These are phyloP conservation scores for Hirsutella rhossiliensis DNA, from an alignment of 2,329 filamentous ascomycete species.

Conservation along the genomic window DNA sequence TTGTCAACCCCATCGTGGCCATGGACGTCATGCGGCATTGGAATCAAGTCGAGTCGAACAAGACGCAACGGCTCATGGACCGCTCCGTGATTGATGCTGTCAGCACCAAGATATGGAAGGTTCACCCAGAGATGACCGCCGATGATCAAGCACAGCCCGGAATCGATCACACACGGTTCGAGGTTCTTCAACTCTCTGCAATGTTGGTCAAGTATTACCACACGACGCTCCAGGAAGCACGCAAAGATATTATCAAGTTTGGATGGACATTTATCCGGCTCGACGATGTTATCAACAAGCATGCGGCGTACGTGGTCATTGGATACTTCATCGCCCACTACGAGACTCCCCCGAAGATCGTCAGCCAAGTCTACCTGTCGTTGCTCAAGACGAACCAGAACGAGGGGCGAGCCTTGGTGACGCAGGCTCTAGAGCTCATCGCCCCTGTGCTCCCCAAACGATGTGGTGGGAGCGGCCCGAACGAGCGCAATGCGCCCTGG, in stretches of 20 bases:
- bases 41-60: constrained; percentile 41
- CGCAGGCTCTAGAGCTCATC: constrained; percentile 86
- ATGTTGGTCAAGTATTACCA: constrained; percentile 94
- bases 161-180: constrained; percentile 92
- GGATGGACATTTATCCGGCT: constrained; percentile 96
- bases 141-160: constrained; percentile 78
- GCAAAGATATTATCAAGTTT: constrained; percentile 98
- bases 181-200: constrained; percentile 86
- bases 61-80: constrained; percentile 67
- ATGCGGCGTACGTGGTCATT: constrained; percentile 92
- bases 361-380: constrained; percentile 87
- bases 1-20: constrained; percentile 91
- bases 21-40: constrained; percentile 90
- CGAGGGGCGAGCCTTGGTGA: constrained; percentile 82
- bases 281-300: constrained; percentile 99
- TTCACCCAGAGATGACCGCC: constrained; percentile 66
- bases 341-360: constrained; percentile 92
- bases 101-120: constrained; percentile 87
- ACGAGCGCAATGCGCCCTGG: constrained; percentile 73
- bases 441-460: constrained; percentile 88
- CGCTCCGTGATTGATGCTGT: constrained; percentile 79
- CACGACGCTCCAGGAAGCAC: constrained; percentile 72
- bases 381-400: constrained; percentile 88
- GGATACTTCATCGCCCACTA: constrained; percentile 97
- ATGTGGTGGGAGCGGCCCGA: constrained; percentile 51